Conservation (phyloP, 2,329 filamentous ascomycete species). For the Truncatella angustata region DNA sequence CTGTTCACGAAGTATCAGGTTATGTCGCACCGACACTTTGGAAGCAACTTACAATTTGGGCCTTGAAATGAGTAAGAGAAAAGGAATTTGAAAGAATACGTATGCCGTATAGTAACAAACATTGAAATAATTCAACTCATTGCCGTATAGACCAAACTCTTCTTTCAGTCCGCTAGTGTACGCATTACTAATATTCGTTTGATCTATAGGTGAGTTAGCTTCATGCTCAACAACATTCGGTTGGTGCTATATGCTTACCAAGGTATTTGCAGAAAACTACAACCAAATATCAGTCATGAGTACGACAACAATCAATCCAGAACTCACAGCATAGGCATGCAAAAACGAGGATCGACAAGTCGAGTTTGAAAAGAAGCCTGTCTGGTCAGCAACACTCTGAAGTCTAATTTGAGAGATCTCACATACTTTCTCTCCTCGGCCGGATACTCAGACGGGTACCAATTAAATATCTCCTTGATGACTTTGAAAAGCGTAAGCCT, state of each 20-base stretch:
- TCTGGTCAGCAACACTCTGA: background rate
- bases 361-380: slow-evolving; percentile 31
- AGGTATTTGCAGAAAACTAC: slow-evolving; percentile 32
- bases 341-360: slow-evolving; percentile 30
- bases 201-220: slow-evolving; percentile 17
- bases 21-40: background rate
- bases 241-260: slow-evolving; percentile 15
- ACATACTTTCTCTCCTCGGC: slow-evolving; percentile 28
- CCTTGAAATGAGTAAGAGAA: slow-evolving; percentile 28
- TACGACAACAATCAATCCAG: too few species aligned
- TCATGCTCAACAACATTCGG: background rate
- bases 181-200: slow-evolving; percentile 34
- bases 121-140: slow-evolving; percentile 39
- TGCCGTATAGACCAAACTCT: slow-evolving; percentile 34
- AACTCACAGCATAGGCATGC: slow-evolving; percentile 31
- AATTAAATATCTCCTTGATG: slow-evolving; percentile 33
- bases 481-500: slow-evolving; percentile 11
- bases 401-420: too few species aligned
- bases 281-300: background rate
- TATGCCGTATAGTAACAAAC: slow-evolving; percentile 38
- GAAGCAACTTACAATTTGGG: slow-evolving; percentile 23
- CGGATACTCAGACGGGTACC: slow-evolving; percentile 31
- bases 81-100: slow-evolving; percentile 33
- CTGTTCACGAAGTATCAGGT: slow-evolving; percentile 5
- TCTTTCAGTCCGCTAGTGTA: slow-evolving; percentile 39